Conservation (phyloP, 805 yeast genomes). For the Zygoascus tannicola region DNA sequence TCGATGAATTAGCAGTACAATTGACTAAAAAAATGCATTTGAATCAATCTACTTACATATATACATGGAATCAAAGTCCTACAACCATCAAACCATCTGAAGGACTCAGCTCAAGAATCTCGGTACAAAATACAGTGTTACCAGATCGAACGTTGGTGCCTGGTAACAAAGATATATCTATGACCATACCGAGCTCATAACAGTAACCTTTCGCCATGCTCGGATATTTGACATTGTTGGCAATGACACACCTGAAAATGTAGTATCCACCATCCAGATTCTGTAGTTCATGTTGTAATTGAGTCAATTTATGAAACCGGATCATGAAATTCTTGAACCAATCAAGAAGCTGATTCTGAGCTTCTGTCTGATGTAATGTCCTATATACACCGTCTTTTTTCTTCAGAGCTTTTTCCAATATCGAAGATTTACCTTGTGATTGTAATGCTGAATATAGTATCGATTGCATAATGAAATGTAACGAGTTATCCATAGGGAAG, state of each 20-base stretch:
- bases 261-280: conserved; percentile 9
- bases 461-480: conserved; percentile 25
- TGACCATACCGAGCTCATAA: conserved; percentile 37
- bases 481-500: conserved; percentile 21
- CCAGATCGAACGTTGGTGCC: conserved; percentile 32
- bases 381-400: not conserved
- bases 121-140: conserved; percentile 37
- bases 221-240: conserved; percentile 26
- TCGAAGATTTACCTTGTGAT: not conserved
- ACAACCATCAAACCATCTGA: conserved; percentile 35
- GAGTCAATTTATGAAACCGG: conserved; percentile 11
- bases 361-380: not conserved
- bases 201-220: conserved; percentile 39
- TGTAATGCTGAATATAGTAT: not conserved
- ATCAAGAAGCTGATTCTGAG: conserved; percentile 14
- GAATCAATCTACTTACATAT: too few relatives aligned
- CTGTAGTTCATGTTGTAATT: conserved; percentile 16
- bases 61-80: conserved; percentile 11
- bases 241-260: conserved; percentile 38
- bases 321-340: conserved; percentile 23
- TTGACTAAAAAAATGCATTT: too few relatives aligned
- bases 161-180: conserved; percentile 31
- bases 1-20: too few relatives aligned
- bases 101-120: conserved; percentile 36
- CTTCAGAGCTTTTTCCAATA: not conserved